Evolutionary conservation across 164 flowering plant species (phyloP).

Genomic region (Tinospora cordifolia): DNA sequence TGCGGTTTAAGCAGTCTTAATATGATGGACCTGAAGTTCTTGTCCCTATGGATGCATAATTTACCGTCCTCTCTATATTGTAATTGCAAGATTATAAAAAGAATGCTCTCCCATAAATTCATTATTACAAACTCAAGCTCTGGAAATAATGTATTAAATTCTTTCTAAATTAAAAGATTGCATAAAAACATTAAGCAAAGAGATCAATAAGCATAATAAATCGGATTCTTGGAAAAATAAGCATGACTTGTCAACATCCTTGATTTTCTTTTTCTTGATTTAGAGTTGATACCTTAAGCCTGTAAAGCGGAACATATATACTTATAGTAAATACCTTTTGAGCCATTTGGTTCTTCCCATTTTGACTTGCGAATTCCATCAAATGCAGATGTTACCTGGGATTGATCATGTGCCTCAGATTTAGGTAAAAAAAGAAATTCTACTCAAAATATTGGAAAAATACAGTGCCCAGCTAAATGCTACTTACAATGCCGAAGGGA

Average conservation of each 20-base stretch:
- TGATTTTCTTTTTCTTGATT: not conserved
- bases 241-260: not conserved
- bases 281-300: not conserved
- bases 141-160: not conserved
- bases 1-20: not conserved
- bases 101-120: too few species aligned
- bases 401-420: not conserved
- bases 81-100: too few species aligned
- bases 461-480: constrained; percentile 1
- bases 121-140: not conserved
- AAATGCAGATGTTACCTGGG: constrained; percentile 85
- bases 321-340: constrained; percentile 51
- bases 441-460: not conserved
- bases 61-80: too few species aligned
- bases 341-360: constrained; percentile 99
- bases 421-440: not conserved
- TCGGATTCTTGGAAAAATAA: not conserved
- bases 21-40: too few species aligned
- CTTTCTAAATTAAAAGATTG: not conserved
- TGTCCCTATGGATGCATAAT: too few species aligned
- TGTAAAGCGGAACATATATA: not conserved
- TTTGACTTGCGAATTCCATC: constrained; percentile 70
- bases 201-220: not conserved
- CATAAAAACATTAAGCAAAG: not conserved
- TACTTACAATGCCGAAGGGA: constrained; percentile 90